Percentiles rank a stretch among this genome's conserved stretches.
Evolutionary conservation across 2,329 filamentous ascomycete species (phyloP).

Genomic region (Periglandula ipomoeae): DNA sequence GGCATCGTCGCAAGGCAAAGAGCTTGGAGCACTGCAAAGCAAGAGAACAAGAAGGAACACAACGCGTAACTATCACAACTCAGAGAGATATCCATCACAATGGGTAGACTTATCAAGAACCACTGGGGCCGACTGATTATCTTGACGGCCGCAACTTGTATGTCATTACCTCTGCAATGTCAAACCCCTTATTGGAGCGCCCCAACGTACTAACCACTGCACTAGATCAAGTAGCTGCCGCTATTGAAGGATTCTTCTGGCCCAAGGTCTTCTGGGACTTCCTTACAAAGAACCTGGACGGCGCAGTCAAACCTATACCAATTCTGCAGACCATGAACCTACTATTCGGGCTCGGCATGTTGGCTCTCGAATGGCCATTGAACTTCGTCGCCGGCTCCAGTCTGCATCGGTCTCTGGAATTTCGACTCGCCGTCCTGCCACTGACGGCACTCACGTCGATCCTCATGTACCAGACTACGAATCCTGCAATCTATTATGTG

Average conservation of each 20-base stretch:
- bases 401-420: conserved; percentile 81
- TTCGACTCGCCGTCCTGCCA: conserved; percentile 73
- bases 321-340: conserved; percentile 86
- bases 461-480: conserved; percentile 85
- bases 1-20: not conserved
- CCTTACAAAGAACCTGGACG: conserved; percentile 80
- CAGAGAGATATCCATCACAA: conserved; percentile 30
- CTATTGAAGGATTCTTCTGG: conserved; percentile 89
- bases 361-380: conserved; percentile 90
- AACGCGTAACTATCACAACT: not conserved
- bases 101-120: conserved; percentile 99
- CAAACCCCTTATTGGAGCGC: not conserved
- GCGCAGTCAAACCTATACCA: conserved; percentile 77
- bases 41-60: conserved; percentile 5
- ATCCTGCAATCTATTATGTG: conserved; percentile 85
- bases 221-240: conserved; percentile 76
- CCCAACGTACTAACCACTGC: conserved; percentile 11
- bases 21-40: not conserved
- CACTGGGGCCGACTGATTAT: conserved; percentile 95
- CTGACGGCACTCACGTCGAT: conserved; percentile 64
- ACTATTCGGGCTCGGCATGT: conserved; percentile 64
- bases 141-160: conserved; percentile 73
- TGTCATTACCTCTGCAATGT: conserved; percentile 17
- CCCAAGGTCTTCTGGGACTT: conserved; percentile 99
- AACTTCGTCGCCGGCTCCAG: conserved; percentile 64